Percentiles rank a stretch among this genome's conserved stretches.
Evolutionary conservation across 164 flowering plant species (phyloP).

Genomic region (Annona squamosa): DNA sequence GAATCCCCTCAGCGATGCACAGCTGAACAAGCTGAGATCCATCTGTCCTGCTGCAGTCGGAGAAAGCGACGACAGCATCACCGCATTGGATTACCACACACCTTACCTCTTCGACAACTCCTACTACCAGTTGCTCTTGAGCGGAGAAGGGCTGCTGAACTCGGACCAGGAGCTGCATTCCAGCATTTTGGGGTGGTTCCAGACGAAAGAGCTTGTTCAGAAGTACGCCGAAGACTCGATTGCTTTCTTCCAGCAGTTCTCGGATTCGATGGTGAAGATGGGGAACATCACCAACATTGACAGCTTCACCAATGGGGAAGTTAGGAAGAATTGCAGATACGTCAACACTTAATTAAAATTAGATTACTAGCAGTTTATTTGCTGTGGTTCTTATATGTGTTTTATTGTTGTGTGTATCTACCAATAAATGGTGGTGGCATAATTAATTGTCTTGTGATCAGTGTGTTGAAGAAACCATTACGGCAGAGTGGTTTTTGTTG

Average conservation of each 20-base stretch:
- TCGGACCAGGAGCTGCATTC: constrained; percentile 87
- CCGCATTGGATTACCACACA: constrained; percentile 69
- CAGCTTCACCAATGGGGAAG: constrained; percentile 61
- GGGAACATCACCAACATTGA: constrained; percentile 68
- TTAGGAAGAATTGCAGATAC: constrained; percentile 77
- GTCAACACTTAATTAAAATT: constrained; percentile 32
- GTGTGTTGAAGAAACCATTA: too few relatives aligned
- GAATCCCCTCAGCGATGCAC: constrained; percentile 27
- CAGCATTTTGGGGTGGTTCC: constrained; percentile 39
- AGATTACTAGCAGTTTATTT: too few relatives aligned
- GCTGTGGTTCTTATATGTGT: too few relatives aligned
- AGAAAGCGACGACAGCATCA: constrained; percentile 44
- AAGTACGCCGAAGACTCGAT: constrained; percentile 54
- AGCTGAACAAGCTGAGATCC: constrained; percentile 44
- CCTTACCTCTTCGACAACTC: constrained; percentile 84
- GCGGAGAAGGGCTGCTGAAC: constrained; percentile 75
- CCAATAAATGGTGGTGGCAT: too few relatives aligned
- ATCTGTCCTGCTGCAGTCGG: constrained; percentile 50
- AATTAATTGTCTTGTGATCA: too few relatives aligned
- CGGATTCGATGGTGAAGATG: constrained; percentile 89
- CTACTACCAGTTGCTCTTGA: constrained; percentile 50
- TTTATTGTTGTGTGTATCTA: too few relatives aligned
- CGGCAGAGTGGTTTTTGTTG: too few relatives aligned
- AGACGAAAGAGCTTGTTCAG: constrained; percentile 53
- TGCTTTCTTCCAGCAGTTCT: constrained; percentile 76